Conservation (phyloP, 805 yeast species). For the Yarrowia sp. region DNA sequence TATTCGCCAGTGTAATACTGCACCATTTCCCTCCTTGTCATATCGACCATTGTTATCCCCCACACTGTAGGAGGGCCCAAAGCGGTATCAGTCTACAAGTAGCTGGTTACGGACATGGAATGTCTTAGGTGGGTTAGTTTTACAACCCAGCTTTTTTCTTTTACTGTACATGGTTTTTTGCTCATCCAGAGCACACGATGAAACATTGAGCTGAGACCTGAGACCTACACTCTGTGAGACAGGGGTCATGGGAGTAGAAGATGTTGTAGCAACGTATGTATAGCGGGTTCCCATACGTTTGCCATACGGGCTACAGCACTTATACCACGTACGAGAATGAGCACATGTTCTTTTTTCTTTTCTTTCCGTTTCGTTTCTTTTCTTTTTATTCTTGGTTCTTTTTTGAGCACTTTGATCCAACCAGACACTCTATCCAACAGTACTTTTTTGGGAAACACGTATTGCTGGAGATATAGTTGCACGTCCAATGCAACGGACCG, state of each 20-base stretch:
- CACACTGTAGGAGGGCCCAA: constrained; percentile 2
- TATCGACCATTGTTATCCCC: not conserved
- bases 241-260: constrained; percentile 5
- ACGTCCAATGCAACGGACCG: not conserved
- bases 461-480: not conserved
- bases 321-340: too few species aligned
- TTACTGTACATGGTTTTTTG: not conserved
- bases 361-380: too few species aligned
- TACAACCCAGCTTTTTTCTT: not conserved
- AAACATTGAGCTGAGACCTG: constrained; percentile 15
- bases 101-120: constrained; percentile 9
- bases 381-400: too few species aligned
- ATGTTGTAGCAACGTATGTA: too few species aligned
- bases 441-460: not conserved
- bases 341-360: too few species aligned
- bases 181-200: constrained; percentile 18
- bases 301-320: too few species aligned
- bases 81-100: constrained; percentile 17
- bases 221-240: constrained; percentile 2
- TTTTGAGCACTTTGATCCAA: too few species aligned
- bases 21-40: not conserved
- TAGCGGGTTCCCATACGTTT: too few species aligned
- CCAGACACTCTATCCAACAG: too few species aligned
- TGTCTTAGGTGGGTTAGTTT: constrained; percentile 7
- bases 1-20: constrained; percentile 1